Evolutionary conservation across 495 filamentous ascomycete genomes (phyloP), one percentile per base, ranked within the genome.

Genomic region (Penicillium arizonense): DNA sequence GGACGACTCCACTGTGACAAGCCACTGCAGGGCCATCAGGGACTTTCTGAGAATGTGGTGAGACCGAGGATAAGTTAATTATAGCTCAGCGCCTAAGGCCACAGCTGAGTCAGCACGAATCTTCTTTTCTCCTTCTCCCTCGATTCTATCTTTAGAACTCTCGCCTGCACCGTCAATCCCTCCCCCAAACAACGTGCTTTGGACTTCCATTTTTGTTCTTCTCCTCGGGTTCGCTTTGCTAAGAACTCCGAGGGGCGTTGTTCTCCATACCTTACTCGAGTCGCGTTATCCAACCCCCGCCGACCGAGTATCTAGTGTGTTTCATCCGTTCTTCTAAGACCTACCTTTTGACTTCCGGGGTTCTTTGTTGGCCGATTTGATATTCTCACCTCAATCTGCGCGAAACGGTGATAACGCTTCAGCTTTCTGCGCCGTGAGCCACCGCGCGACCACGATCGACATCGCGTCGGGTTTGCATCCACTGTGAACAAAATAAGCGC

Each of bases 71-170:
- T 30, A 30, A 38, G 35, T 24, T 38, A 38, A 33, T 33, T 50
- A 47, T 54, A 61, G 58, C 35, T 10, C 48, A 16, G 41, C 30
- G 42, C 46, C 21, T 51, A 53, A 58, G 24, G 20, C 26, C 48
- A 30, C 13, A n/a, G 32, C 14, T 51, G 46, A 42, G 11, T 50
- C 39, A 45, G 36, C 40, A 30, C 33, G 30, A 32, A 44, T 39
- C 53, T 30, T 52, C 36, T 47, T 41, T 45, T 46, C 26, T 46
- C 47, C 42, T 53, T 45, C 41, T 54, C 49, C 43, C 41, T 47
- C 53, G 62, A 63, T 62, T 59, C 63, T 67, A 67, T 62, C 61
- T 66, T 66, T 68, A 68, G 65, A 61, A 68, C 59, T 60, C 57
- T 63, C 61, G 61, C 55, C 63, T 67, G 61, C 65, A 65, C 59